phyloP scores from a whole-genome alignment of 768 basidiomycete species.

The Russula lepida region DNA sequence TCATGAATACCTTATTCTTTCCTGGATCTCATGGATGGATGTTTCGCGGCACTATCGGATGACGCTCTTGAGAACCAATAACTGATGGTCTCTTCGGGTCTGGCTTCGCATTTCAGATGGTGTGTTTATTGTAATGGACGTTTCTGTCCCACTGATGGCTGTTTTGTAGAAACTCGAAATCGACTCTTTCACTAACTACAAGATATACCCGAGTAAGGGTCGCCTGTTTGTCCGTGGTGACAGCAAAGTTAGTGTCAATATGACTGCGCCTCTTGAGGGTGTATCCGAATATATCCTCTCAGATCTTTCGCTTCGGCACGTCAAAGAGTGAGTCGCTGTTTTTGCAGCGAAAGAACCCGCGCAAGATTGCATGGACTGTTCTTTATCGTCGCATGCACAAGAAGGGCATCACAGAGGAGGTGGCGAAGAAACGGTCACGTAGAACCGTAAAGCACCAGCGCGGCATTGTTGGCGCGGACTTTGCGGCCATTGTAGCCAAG shows the following conservation, averaged over 20 bases:
- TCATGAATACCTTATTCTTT: constrained; percentile 13
- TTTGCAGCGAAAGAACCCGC: constrained; percentile 98
- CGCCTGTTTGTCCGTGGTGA: constrained; percentile 92
- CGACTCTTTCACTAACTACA: constrained; percentile 95
- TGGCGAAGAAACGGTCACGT: constrained; percentile 97
- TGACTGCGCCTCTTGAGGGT: not conserved
- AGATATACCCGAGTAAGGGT: constrained; percentile 98
- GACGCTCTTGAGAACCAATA: constrained; percentile 10
- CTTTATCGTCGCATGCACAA: constrained; percentile 97
- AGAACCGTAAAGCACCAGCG: constrained; percentile 97
- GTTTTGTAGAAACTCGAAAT: constrained; percentile 85
- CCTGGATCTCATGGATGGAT: constrained; percentile 22
- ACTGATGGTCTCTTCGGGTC: constrained; percentile 8
- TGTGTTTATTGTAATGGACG: constrained; percentile 10
- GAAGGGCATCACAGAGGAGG: constrained; percentile 99
- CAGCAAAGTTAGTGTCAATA: constrained; percentile 63
- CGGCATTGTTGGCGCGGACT: constrained; percentile 95
- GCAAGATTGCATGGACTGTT: constrained; percentile 97
- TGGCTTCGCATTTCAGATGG: constrained; percentile 22
- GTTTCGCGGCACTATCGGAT: constrained; percentile 15
- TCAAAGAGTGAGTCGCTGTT: constrained; percentile 96
- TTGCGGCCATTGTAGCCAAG: constrained; percentile 82
- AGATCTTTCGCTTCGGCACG: constrained; percentile 93
- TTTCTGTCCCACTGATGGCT: constrained; percentile 23
- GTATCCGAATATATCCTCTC: constrained; percentile 1